Percentiles rank a stretch among this genome's conserved stretches.
These are phyloP conservation scores for Fraxinus americana DNA, from an alignment of 257 asterid species.

Conservation along the genomic window DNA sequence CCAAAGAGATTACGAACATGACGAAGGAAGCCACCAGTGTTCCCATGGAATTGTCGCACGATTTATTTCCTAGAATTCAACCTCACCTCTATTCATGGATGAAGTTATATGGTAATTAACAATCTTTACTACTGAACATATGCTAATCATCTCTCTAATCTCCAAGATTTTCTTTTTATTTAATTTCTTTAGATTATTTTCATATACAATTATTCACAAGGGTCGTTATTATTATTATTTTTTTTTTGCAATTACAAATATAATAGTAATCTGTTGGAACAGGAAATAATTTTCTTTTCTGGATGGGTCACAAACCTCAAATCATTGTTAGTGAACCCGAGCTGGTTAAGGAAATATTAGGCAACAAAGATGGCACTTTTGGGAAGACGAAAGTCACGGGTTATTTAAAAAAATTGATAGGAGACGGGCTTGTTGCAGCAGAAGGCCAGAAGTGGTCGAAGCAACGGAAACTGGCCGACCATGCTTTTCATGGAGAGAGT, in stretches of 20 bases:
- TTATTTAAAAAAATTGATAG: constrained; percentile 35
- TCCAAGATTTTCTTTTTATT: too few relatives aligned
- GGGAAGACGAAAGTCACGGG: constrained; percentile 23
- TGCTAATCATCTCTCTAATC: too few relatives aligned
- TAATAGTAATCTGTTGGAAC: background rate
- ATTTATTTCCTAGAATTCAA: constrained; percentile 38
- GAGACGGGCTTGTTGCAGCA: constrained; percentile 47
- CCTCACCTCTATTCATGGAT: constrained; percentile 48
- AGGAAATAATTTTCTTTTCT: constrained; percentile 47
- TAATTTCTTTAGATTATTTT: too few relatives aligned
- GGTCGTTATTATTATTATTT: too few relatives aligned
- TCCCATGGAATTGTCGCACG: constrained; percentile 38
- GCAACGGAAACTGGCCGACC: constrained; percentile 56
- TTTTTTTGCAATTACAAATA: too few relatives aligned
- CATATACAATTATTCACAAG: background rate
- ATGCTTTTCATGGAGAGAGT: constrained; percentile 58
- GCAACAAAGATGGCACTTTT: constrained; percentile 40
- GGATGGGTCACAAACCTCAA: constrained; percentile 51
- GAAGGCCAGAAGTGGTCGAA: constrained; percentile 56
- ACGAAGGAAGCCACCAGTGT: constrained; percentile 27
- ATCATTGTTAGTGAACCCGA: constrained; percentile 52
- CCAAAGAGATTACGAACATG: constrained; percentile 38
- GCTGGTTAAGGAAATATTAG: constrained; percentile 49
- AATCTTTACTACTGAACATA: background rate
- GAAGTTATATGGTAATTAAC: constrained; percentile 48